A percentile compares a stretch with the other conserved stretches of the same genome.
These are phyloP conservation scores for Xylaria polymorpha DNA, from an alignment of 2,329 filamentous ascomycete genomes.

Conservation along the genomic window DNA sequence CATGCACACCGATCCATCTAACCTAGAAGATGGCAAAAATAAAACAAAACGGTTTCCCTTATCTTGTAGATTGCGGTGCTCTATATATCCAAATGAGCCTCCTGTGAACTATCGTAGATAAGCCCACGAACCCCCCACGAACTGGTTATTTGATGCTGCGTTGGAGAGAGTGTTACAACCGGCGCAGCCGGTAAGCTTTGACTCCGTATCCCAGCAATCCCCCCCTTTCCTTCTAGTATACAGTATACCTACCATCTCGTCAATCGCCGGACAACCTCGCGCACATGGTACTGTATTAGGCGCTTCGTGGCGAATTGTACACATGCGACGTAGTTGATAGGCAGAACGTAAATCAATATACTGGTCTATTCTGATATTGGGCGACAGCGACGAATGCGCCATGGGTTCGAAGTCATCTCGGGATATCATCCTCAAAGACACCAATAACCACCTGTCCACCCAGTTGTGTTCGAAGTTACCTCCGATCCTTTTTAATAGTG, in stretches of 20 bases:
- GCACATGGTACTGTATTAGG: not conserved
- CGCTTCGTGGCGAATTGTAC: not conserved
- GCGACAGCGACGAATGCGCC: slow-evolving; percentile 8
- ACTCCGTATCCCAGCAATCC: not conserved
- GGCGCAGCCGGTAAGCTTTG: not conserved
- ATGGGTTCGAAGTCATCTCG: not conserved
- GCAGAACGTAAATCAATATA: slow-evolving; percentile 22
- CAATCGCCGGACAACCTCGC: not conserved
- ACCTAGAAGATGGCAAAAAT: not conserved
- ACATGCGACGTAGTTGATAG: not conserved
- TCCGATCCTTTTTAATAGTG: slow-evolving; percentile 29
- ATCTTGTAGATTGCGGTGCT: slow-evolving; percentile 28
- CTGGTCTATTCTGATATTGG: slow-evolving; percentile 24
- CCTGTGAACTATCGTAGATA: slow-evolving; percentile 19
- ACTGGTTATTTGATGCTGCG: slow-evolving; percentile 1
- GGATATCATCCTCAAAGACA: slow-evolving; percentile 1
- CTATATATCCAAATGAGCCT: slow-evolving; percentile 26
- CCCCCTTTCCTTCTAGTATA: not conserved
- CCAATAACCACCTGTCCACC: slow-evolving; percentile 3
- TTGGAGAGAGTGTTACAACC: slow-evolving; percentile 14
- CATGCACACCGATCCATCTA: not conserved
- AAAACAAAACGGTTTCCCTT: slow-evolving; percentile 4
- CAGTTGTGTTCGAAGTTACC: slow-evolving; percentile 8
- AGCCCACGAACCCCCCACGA: slow-evolving; percentile 15
- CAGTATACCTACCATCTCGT: not conserved